These are phyloP conservation scores for Samsoniella hepiali DNA, from an alignment of 2,329 filamentous ascomycete genomes.

Conservation along the genomic window DNA sequence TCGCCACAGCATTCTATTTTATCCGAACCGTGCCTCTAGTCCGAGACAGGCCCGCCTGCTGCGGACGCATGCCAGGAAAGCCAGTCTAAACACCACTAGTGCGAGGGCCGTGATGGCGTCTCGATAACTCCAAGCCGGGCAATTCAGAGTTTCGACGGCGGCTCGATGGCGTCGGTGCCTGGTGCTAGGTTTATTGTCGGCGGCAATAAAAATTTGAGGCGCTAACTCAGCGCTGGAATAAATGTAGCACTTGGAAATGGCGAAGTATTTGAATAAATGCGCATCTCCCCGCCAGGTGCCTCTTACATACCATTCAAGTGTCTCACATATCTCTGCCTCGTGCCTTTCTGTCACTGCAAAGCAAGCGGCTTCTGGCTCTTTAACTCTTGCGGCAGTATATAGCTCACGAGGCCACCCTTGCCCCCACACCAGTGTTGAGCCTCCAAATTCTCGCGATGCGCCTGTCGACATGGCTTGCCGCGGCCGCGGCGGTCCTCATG, in stretches of 20 bases:
- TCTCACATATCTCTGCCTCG: not conserved
- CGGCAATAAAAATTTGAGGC: not conserved
- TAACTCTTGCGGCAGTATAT: not conserved
- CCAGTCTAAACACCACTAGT: not conserved
- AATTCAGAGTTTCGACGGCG: not conserved
- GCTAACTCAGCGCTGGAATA: not conserved
- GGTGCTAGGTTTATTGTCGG: not conserved
- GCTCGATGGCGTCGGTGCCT: not conserved
- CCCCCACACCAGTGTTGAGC: not conserved
- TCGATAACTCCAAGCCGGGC: not conserved
- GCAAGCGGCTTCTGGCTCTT: not conserved
- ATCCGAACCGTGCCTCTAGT: not conserved
- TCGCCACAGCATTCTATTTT: too few relatives aligned
- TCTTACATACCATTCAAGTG: not conserved
- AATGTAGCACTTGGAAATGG: not conserved
- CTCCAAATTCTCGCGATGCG: not conserved
- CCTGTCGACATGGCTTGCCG: not conserved
- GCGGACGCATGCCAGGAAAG: not conserved
- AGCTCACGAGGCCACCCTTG: not conserved
- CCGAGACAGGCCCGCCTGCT: slow-evolving; percentile 6
- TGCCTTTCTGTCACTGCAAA: not conserved
- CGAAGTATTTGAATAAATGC: not conserved
- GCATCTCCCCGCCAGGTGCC: not conserved
- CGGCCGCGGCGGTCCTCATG: not conserved
- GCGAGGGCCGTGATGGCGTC: not conserved